Percentiles rank a stretch among this genome's conserved stretches.
These are phyloP conservation scores for Boechera stricta DNA, from an alignment of 345 rosid species.

Conservation along the genomic window DNA sequence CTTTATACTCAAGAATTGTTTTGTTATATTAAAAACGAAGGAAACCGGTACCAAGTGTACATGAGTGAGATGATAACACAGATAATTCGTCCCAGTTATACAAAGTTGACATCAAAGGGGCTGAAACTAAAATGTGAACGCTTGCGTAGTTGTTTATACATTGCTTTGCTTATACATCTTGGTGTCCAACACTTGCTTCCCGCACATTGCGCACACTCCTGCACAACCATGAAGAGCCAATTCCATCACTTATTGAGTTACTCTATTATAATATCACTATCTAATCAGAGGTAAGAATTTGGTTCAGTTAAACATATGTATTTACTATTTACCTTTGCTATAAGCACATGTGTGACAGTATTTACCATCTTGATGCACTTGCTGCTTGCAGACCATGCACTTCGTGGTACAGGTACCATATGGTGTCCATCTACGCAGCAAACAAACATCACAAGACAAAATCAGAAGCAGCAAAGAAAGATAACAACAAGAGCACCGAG, in stretches of 20 bases:
- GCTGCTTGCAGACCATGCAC: conserved; percentile 98
- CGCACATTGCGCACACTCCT: conserved; percentile 99
- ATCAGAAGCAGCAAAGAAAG: conserved; percentile 15
- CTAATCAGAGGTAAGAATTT: not conserved
- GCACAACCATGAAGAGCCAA: conserved; percentile 37
- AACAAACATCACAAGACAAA: not conserved
- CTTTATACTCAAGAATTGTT: not conserved
- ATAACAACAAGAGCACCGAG: not conserved
- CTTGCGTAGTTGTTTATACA: conserved; percentile 49
- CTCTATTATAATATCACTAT: not conserved
- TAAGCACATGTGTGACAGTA: conserved; percentile 99
- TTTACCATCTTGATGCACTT: conserved; percentile 95
- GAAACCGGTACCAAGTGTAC: not conserved
- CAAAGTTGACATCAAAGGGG: not conserved
- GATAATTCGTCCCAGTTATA: conserved; percentile 15
- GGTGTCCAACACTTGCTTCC: conserved; percentile 98
- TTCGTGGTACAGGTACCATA: conserved; percentile 83
- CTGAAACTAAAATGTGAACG: not conserved
- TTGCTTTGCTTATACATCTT: conserved; percentile 97
- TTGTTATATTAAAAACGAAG: conserved; percentile 14
- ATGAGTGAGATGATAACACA: conserved; percentile 1
- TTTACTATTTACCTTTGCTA: conserved; percentile 67
- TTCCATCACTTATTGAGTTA: not conserved
- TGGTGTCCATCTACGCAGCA: conserved; percentile 80
- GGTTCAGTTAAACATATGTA: not conserved